phyloP scores from a whole-genome alignment of 768 basidiomycete genomes.

The Neoboletus brunneissimus region DNA sequence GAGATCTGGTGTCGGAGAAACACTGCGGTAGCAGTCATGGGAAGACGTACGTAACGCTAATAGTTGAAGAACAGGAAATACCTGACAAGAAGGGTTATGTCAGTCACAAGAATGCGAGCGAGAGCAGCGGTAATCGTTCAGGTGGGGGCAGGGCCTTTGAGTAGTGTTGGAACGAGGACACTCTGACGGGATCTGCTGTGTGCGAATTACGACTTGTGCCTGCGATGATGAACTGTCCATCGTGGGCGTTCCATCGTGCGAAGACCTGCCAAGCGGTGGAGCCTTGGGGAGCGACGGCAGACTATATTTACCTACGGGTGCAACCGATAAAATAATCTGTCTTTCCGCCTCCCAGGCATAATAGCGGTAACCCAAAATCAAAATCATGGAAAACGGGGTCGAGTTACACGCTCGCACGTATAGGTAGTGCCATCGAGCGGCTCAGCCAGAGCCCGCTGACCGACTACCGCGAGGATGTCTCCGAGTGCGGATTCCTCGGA shows the following conservation, averaged over 20 bases:
- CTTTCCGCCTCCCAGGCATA: neutral
- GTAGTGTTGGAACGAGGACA: neutral
- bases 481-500: neutral
- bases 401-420: neutral
- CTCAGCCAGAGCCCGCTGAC: neutral
- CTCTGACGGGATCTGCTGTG: neutral
- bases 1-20: neutral
- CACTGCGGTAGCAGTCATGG: neutral
- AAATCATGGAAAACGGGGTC: neutral
- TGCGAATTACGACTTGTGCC: neutral
- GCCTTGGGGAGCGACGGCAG: neutral
- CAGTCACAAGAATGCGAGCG: neutral
- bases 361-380: neutral
- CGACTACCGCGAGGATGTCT: neutral
- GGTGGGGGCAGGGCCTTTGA: neutral
- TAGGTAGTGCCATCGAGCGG: neutral
- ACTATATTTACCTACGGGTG: neutral
- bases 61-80: neutral
- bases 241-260: neutral
- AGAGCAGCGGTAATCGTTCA: neutral
- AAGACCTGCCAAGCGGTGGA: neutral
- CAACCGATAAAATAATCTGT: neutral
- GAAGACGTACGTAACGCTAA: neutral
- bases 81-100: neutral
- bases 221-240: neutral